Evolutionary conservation across 1,284 basidiomycete genomes (phyloP), one percentile per base, ranked within the genome.

Genomic region (Athelia psychrophila): DNA sequence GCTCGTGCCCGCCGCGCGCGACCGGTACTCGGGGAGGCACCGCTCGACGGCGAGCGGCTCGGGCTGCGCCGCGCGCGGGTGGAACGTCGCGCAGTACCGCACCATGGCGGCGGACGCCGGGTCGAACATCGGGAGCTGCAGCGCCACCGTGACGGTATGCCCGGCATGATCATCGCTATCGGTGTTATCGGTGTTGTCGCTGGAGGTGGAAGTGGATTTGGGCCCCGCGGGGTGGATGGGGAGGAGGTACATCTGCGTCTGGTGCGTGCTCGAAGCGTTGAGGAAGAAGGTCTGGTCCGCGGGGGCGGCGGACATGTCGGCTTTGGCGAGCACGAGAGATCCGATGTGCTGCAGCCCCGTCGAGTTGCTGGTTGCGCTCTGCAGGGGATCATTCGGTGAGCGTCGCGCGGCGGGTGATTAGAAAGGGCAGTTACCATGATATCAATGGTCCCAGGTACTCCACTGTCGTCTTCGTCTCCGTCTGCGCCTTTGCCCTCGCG

Each of bases 51-150:
- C 75, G 58, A 88, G 69, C 5, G 79, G 74, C 10, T 75, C 70
- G 0, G 81, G 72, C 1, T 66, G 57, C 8, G 67, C 54, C 2
- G 83, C 82, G 36, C 73, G 66, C 3, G 79, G 72, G 56, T 86
- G 73, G 60, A 79, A 88, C 2, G 84, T 86, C 2, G 80, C 80
- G 56, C 86, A 89, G 61, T 73, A 83, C 8, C 64, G 56, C 51
- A 71, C 62, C 53, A 76, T 68, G 13, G 60, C 49, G 0, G 74
- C 74, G 9, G 60, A 54, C 12, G 58, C 47, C 23, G 72, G 65
- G 32, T 77, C 67, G 57, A 78, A 79, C 46, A 79, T 62, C 2
- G 71, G 64, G n/a, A 80, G 62, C 57, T 73, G 70, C 23, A 88
- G 65, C 2, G 63, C 66, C 20, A 84, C 79, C 36, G 59, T 63